These are phyloP conservation scores for Coleophoma cylindrospora DNA, from an alignment of 2,329 filamentous ascomycete genomes.

Conservation along the genomic window DNA sequence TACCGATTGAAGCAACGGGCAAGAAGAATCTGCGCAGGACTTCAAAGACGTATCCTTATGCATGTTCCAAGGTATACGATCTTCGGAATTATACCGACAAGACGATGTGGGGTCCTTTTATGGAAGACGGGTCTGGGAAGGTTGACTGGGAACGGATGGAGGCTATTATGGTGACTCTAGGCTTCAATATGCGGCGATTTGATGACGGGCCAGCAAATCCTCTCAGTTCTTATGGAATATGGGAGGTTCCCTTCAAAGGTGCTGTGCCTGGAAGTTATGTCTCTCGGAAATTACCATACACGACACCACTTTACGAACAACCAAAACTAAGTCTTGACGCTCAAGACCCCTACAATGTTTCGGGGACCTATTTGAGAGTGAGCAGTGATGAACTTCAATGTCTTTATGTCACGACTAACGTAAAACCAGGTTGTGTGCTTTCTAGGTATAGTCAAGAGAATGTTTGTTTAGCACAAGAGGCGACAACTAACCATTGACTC, in stretches of 20 bases:
- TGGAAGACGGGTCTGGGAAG: conserved; percentile 51
- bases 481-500: conserved; percentile 16
- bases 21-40: conserved; percentile 5
- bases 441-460: conserved; percentile 23
- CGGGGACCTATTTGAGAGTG: conserved; percentile 67
- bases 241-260: conserved; percentile 51
- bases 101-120: conserved; percentile 68
- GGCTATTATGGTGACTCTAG: conserved; percentile 60
- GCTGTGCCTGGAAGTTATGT: conserved; percentile 46
- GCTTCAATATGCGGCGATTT: conserved; percentile 53
- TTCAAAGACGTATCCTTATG: conserved; percentile 47
- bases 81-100: conserved; percentile 58
- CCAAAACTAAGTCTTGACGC: conserved; percentile 33
- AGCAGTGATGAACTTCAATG: conserved; percentile 12
- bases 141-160: conserved; percentile 82
- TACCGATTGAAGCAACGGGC: conserved; percentile 39
- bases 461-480: too few species aligned
- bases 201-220: conserved; percentile 32
- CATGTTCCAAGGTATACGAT: conserved; percentile 68
- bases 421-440: conserved; percentile 35
- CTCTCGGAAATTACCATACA: conserved; percentile 18
- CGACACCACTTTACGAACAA: neutral
- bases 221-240: conserved; percentile 28
- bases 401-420: conserved; percentile 8
- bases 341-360: conserved; percentile 65